These are phyloP conservation scores for Eucalyptus erythrocorys DNA, from an alignment of 345 rosid species.

Conservation along the genomic window DNA sequence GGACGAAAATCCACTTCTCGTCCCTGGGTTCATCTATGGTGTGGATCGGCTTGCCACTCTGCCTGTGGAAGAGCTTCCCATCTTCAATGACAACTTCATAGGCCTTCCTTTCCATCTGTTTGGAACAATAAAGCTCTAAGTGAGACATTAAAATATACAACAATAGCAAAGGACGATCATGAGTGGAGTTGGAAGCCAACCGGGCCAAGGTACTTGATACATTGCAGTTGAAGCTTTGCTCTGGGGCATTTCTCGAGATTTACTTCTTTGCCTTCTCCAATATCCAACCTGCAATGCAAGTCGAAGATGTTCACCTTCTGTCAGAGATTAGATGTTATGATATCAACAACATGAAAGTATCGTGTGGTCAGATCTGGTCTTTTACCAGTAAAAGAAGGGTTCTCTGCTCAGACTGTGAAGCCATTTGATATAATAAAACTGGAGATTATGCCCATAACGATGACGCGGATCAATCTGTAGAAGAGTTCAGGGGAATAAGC, in stretches of 20 bases:
- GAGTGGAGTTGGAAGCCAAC: slow-evolving; percentile 22
- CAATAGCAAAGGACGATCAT: neutral
- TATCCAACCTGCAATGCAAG: slow-evolving; percentile 64
- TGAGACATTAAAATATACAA: neutral
- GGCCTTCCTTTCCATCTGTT: slow-evolving; percentile 76
- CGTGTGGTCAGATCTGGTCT: neutral
- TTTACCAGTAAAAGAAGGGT: slow-evolving; percentile 97
- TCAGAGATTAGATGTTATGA: neutral
- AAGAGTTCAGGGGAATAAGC: neutral
- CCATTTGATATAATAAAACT: slow-evolving; percentile 69
- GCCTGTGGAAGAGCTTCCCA: slow-evolving; percentile 58
- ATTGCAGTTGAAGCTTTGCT: slow-evolving; percentile 67
- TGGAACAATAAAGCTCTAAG: neutral
- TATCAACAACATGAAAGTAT: neutral
- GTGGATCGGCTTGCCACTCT: slow-evolving; percentile 51
- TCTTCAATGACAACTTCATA: slow-evolving; percentile 64
- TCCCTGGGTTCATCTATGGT: slow-evolving; percentile 28
- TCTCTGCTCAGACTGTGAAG: slow-evolving; percentile 73
- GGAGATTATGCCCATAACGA: slow-evolving; percentile 92
- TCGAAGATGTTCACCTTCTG: neutral
- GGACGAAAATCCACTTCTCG: slow-evolving; percentile 92
- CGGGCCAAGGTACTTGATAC: slow-evolving; percentile 96
- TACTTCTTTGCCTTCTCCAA: slow-evolving; percentile 90
- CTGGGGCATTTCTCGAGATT: slow-evolving; percentile 76
- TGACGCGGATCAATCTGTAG: slow-evolving; percentile 91